Evolutionary conservation across 805 yeast genomes (phyloP).

Genomic region (Spathaspora boniae): DNA sequence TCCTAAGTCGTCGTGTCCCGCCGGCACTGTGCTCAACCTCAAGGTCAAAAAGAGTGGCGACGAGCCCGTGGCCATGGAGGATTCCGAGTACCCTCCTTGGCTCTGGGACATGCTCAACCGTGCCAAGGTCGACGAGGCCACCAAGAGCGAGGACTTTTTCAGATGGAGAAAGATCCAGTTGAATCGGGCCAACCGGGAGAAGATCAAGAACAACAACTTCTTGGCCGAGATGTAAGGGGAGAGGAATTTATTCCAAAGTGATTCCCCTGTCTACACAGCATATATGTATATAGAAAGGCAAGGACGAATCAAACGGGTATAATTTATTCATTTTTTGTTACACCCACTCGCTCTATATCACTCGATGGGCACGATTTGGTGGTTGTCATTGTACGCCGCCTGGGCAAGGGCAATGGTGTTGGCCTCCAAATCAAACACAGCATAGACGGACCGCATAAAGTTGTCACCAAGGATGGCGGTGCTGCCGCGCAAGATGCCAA

Average conservation of each 20-base stretch:
- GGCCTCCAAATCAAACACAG: conserved; percentile 24
- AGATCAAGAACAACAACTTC: conserved; percentile 78
- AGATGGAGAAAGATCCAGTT: conserved; percentile 65
- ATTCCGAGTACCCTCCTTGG: conserved; percentile 92
- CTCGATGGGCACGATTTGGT: conserved; percentile 6
- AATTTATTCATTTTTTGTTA: neutral
- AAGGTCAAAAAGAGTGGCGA: conserved; percentile 76
- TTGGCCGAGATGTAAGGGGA: conserved; percentile 47
- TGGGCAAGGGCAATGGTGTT: conserved; percentile 24
- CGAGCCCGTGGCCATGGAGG: conserved; percentile 85
- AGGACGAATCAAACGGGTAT: neutral
- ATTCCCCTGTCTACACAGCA: neutral
- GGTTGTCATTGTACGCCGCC: conserved; percentile 13
- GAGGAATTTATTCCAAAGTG: conserved; percentile 2
- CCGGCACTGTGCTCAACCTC: conserved; percentile 71
- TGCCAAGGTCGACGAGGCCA: conserved; percentile 52
- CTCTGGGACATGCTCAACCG: conserved; percentile 81
- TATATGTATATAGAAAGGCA: neutral
- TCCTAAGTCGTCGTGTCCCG: conserved; percentile 41
- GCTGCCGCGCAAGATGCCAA: conserved; percentile 66
- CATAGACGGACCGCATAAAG: conserved; percentile 23
- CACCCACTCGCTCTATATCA: conserved; percentile 1
- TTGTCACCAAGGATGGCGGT: conserved; percentile 44
- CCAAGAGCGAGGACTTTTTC: conserved; percentile 59
- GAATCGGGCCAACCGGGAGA: conserved; percentile 62